A percentile compares a stretch with the other conserved stretches of the same genome.
Evolutionary conservation across 345 rosid genomes (phyloP).

Genomic region (Hibiscus mutabilis): DNA sequence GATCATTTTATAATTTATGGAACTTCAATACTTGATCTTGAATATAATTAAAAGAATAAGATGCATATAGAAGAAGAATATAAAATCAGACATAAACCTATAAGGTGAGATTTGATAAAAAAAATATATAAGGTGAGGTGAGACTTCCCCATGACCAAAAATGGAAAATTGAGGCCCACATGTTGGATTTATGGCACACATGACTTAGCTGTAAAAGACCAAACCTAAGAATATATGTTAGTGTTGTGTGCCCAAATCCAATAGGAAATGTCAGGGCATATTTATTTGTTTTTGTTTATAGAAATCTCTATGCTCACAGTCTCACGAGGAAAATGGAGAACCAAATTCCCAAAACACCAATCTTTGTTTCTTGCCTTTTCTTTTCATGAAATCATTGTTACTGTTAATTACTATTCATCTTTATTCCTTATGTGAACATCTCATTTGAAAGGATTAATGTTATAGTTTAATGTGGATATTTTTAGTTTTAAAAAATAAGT

Average conservation of each 20-base stretch:
- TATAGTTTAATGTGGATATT: not conserved
- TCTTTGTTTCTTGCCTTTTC: slow-evolving; percentile 2
- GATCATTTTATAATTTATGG: no score
- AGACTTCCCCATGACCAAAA: not conserved
- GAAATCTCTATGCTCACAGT: not conserved
- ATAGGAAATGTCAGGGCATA: not conserved
- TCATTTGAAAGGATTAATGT: not conserved
- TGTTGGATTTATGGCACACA: slow-evolving; percentile 3
- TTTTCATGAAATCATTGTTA: not conserved
- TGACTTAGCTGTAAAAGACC: slow-evolving; percentile 1
- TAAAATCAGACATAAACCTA: not conserved
- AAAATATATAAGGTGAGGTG: not conserved
- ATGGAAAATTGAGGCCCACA: not conserved
- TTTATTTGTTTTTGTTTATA: not conserved
- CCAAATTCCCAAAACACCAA: slow-evolving; percentile 6
- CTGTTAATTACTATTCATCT: not conserved
- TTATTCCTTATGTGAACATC: not conserved
- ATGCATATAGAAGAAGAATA: no score
- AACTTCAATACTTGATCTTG: no score
- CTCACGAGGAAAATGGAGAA: not conserved
- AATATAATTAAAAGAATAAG: no score
- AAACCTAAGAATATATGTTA: not conserved
- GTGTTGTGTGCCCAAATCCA: not conserved
- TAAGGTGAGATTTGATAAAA: no score
- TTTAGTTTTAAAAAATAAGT: not conserved